Evolutionary conservation across 768 basidiomycete genomes (phyloP), one percentile per base, ranked within the genome.

Genomic region (Leccinum olivaceopallidum): DNA sequence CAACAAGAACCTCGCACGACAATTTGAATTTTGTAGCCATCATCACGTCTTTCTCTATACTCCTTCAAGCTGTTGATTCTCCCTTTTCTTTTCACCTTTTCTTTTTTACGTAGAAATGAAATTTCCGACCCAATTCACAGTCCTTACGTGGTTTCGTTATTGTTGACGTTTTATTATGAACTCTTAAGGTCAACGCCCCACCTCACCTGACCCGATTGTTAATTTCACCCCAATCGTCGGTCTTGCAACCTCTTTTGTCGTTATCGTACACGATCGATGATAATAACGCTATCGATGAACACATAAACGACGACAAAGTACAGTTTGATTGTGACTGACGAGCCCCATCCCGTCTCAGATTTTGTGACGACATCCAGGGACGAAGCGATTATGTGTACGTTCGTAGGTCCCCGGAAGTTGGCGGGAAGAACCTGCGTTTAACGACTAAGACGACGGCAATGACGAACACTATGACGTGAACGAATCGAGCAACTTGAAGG

Each of bases 71-170:
- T 44, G 42, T 44, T 44, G n/a, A 44, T 42, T 36, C 36, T 36
- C 50, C n/a, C 24, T n/a, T n/a, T 42, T 44, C 32, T 6, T 26
- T 24, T 20, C n/a, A 5, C 42, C 18, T 48, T 36, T 20, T 24
- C 18, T 34, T 14, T 50, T 34, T 34, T 16, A 12, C 34, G 32
- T 53, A 6, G 22, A 57, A 50, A 65, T 48, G 61, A 67, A 67
- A 59, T 57, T 63, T 42, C 65, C 65, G 65, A 65, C 65, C 65
- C 47, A 4, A 22, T 52, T 22, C 5, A 51, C 65, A 10, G 55
- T 65, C 65, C 57, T 65, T 65, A 65, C 65, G 65, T 49, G 42
- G 42, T 44, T 44, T 44, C 42, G 42, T 63, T 22, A 51, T 49
- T 39, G 28, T 56, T 55, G 26, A 53, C 47, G 9, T 60, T 26